A percentile compares a stretch with the other conserved stretches of the same genome.
These are phyloP conservation scores for Rosa lucieae DNA, from an alignment of 306 rosid species.

Conservation along the genomic window DNA sequence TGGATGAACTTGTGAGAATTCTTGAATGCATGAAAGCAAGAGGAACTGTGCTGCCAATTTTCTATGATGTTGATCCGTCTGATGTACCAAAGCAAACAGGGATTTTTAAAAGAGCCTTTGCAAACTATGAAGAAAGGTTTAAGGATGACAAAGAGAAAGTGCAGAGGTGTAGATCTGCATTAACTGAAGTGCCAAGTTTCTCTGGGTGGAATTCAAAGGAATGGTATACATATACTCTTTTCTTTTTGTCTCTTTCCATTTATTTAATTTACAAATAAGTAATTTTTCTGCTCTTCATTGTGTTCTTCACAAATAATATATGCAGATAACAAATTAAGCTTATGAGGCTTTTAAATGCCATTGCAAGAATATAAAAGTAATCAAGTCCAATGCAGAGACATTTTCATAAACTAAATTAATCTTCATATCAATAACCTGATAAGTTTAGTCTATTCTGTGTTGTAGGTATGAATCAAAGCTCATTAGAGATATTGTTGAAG, in stretches of 20 bases:
- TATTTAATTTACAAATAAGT: too few relatives aligned
- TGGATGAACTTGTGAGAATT: slow-evolving; percentile 12
- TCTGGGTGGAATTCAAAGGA: neutral
- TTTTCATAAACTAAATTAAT: too few relatives aligned
- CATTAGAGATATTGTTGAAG: neutral
- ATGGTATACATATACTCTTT: neutral
- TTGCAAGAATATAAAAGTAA: too few relatives aligned
- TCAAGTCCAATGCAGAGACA: too few relatives aligned
- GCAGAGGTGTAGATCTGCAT: neutral
- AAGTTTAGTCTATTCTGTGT: neutral
- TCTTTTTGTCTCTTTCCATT: too few relatives aligned
- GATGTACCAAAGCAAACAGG: neutral
- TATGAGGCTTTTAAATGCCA: too few relatives aligned
- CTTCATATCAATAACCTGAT: neutral
- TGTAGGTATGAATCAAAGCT: neutral
- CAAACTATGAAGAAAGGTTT: neutral
- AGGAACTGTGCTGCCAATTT: neutral
- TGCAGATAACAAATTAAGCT: neutral
- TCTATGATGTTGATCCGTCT: neutral
- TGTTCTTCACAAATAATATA: too few relatives aligned
- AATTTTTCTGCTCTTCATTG: neutral
- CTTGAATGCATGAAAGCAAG: neutral
- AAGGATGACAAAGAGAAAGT: neutral
- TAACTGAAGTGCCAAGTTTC: neutral
- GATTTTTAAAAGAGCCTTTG: neutral